Conservation (phyloP, 345 rosid genomes). For the Draba incana region DNA sequence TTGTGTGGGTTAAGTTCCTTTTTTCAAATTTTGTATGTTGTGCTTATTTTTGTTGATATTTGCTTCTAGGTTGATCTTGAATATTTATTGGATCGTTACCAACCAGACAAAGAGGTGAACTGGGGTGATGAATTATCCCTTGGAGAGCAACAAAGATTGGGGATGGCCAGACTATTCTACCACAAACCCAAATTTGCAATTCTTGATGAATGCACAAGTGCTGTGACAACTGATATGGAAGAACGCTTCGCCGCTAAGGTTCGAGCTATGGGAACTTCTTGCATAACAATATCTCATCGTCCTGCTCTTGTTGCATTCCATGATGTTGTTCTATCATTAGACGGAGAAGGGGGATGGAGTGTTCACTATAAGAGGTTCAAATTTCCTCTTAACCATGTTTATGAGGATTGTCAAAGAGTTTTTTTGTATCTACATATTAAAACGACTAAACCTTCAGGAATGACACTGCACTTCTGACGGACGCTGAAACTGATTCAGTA, state of each 20-base stretch:
- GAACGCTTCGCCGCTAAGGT: constrained; percentile 96
- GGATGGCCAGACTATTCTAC: constrained; percentile 97
- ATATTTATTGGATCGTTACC: constrained; percentile 90
- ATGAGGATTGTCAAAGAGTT: constrained; percentile 5
- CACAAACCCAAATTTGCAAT: constrained; percentile 99
- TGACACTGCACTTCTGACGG: constrained; percentile 53
- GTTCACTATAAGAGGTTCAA: constrained; percentile 82
- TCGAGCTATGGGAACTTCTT: constrained; percentile 98
- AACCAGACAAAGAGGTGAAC: constrained; percentile 82
- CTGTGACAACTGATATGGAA: constrained; percentile 99
- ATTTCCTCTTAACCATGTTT: constrained; percentile 26
- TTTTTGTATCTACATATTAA: constrained; percentile 22
- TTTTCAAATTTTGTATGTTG: constrained; percentile 9
- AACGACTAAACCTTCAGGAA: constrained; percentile 58
- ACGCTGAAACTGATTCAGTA: constrained; percentile 48
- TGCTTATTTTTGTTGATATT: constrained; percentile 20
- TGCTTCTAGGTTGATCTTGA: constrained; percentile 84
- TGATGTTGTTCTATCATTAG: constrained; percentile 89
- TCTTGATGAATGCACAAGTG: constrained; percentile 99
- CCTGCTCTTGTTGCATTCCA: constrained; percentile 99
- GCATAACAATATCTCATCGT: constrained; percentile 98
- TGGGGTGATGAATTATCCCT: constrained; percentile 98
- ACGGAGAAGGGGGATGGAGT: constrained; percentile 97
- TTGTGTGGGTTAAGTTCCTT: constrained; percentile 22
- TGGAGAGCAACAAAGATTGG: constrained; percentile 98